These are phyloP conservation scores for Talaromyces rugulosus DNA, from an alignment of 2,329 filamentous ascomycete species.

Conservation along the genomic window DNA sequence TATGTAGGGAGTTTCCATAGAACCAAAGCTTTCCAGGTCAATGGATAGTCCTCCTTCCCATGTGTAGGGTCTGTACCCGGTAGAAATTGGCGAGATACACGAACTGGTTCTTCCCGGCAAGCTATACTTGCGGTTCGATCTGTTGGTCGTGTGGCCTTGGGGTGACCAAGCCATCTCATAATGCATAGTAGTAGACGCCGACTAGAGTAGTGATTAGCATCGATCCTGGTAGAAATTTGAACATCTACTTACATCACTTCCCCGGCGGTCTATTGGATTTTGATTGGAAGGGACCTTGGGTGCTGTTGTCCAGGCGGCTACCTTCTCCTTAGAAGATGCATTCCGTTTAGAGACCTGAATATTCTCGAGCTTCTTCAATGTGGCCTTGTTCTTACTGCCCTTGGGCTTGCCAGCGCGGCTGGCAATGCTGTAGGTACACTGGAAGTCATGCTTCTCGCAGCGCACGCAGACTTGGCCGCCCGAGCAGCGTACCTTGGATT, in stretches of 20 bases:
- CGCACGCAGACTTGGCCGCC: conserved; percentile 34
- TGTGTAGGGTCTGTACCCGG: background rate
- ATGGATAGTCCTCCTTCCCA: background rate
- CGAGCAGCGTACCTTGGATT: conserved; percentile 38
- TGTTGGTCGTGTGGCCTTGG: background rate
- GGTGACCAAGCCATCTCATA: conserved; percentile 5
- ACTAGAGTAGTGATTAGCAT: background rate
- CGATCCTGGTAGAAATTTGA: background rate
- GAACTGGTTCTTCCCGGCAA: background rate
- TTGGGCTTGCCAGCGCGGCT: conserved; percentile 38
- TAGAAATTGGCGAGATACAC: conserved; percentile 3
- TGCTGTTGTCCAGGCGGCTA: background rate
- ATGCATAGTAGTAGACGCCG: background rate
- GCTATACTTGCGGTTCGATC: background rate
- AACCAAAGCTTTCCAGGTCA: background rate
- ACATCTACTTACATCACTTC: background rate
- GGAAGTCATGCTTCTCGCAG: conserved; percentile 33
- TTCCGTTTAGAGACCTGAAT: conserved; percentile 27
- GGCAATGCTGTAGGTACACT: conserved; percentile 34
- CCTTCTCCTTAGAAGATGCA: conserved; percentile 18
- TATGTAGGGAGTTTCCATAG: conserved; percentile 4
- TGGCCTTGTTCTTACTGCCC: conserved; percentile 36
- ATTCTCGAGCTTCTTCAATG: conserved; percentile 32
- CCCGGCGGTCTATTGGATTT: background rate
- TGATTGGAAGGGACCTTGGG: background rate